Conservation (phyloP, 176 grass and related monocot species). For the Aegilops sharonensis region DNA sequence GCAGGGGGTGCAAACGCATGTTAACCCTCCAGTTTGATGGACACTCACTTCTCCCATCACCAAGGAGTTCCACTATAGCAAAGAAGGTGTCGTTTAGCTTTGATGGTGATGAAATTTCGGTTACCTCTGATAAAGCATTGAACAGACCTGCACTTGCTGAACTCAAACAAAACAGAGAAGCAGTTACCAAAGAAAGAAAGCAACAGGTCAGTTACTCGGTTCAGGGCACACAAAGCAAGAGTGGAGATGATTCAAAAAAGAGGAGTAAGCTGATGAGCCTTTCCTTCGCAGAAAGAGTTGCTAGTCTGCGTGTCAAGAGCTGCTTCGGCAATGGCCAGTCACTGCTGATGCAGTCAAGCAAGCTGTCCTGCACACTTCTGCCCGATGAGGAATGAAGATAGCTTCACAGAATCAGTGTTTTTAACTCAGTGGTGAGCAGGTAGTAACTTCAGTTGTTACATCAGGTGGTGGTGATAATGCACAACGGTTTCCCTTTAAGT, state of each 20-base stretch:
- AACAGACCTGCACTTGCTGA: slow-evolving; percentile 23
- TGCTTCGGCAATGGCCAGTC: slow-evolving; percentile 10
- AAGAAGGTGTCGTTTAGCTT: slow-evolving; percentile 34
- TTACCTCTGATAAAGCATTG: slow-evolving; percentile 25
- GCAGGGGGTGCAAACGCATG: slow-evolving; percentile 35
- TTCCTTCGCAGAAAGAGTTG: slow-evolving; percentile 28
- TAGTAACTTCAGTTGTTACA: slow-evolving; percentile 8
- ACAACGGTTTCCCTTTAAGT: not conserved
- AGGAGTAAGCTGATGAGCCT: slow-evolving; percentile 23
- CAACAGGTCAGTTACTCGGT: not conserved
- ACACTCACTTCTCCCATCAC: not conserved
- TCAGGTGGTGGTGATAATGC: not conserved
- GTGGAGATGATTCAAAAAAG: slow-evolving; percentile 33
- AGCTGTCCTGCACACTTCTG: slow-evolving; percentile 24
- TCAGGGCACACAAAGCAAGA: slow-evolving; percentile 7
- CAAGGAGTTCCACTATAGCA: slow-evolving; percentile 6
- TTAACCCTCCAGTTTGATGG: slow-evolving; percentile 21
- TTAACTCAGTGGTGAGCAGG: not conserved
- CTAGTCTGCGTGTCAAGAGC: not conserved
- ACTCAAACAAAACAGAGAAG: slow-evolving; percentile 26
- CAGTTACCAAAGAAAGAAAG: slow-evolving; percentile 21
- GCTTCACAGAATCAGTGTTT: not conserved
- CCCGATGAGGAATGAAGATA: slow-evolving; percentile 21
- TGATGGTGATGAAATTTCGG: slow-evolving; percentile 16
- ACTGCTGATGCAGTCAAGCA: slow-evolving; percentile 7